These are phyloP conservation scores for Leccinum subgranulosum DNA, from an alignment of 768 basidiomycete genomes.

Conservation along the genomic window DNA sequence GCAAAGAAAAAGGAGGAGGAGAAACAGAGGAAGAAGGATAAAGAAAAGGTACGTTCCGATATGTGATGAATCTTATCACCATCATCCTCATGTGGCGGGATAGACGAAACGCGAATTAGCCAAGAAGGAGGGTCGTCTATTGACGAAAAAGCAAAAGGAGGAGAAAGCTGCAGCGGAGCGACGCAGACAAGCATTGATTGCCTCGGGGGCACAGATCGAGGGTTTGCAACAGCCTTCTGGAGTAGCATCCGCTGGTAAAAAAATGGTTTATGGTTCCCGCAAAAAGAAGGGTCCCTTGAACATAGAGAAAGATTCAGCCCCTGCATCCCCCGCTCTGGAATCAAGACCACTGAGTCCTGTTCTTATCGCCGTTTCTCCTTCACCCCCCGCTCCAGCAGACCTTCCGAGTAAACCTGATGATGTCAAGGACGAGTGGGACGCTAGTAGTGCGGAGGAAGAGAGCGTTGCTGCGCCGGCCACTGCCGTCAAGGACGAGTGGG, in stretches of 20 bases:
- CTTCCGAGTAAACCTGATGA: constrained; percentile 21
- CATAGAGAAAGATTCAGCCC: constrained; percentile 38
- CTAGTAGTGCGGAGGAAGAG: constrained; percentile 41
- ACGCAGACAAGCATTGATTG: constrained; percentile 84
- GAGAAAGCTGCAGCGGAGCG: constrained; percentile 89
- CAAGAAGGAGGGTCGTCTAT: constrained; percentile 89
- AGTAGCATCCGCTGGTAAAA: constrained; percentile 49
- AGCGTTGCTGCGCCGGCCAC: constrained; percentile 26
- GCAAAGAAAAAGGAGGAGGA: constrained; percentile 75
- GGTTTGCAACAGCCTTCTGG: constrained; percentile 67
- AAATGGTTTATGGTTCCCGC: constrained; percentile 77
- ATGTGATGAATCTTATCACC: not conserved
- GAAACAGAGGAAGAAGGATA: constrained; percentile 81
- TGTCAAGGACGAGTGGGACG: constrained; percentile 57
- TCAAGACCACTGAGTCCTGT: constrained; percentile 50
- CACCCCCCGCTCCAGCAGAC: constrained; percentile 30
- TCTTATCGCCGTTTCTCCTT: constrained; percentile 22
- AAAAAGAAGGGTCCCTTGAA: constrained; percentile 67
- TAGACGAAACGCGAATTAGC: constrained; percentile 87
- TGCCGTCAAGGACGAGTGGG: constrained; percentile 61
- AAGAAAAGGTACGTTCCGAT: constrained; percentile 62
- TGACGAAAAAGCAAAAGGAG: constrained; percentile 98
- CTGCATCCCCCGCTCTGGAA: constrained; percentile 48
- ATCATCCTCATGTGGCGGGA: not conserved
- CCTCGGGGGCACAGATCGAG: constrained; percentile 86